Percentiles rank a stretch among this genome's conserved stretches.
These are phyloP conservation scores for Austroboletus niveus DNA, from an alignment of 1,284 basidiomycete genomes.

Conservation along the genomic window DNA sequence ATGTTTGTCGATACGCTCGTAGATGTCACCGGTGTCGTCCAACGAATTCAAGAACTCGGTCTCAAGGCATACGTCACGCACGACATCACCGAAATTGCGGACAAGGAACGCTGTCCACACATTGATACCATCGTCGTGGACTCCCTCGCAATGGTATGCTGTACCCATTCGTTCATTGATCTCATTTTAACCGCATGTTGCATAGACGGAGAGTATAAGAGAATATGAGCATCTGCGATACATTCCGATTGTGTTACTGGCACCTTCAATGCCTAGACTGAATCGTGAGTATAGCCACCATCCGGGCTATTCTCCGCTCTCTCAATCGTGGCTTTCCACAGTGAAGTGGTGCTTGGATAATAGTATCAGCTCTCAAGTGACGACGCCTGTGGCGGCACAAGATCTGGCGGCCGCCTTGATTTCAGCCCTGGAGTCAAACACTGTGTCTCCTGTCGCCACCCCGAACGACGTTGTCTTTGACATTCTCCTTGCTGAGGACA, in stretches of 20 bases:
- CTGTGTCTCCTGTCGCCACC: slow-evolving; percentile 76
- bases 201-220: slow-evolving; percentile 81
- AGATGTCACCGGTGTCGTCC: slow-evolving; percentile 77
- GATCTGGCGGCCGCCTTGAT: slow-evolving; percentile 92
- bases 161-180: slow-evolving; percentile 4
- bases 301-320: not conserved
- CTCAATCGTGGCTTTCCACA: slow-evolving; percentile 31
- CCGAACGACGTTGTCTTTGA: slow-evolving; percentile 87
- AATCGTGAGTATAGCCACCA: slow-evolving; percentile 55
- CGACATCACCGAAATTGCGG: slow-evolving; percentile 74
- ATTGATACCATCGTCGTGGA: slow-evolving; percentile 98
- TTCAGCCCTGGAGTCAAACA: slow-evolving; percentile 91
- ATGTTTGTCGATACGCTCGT: slow-evolving; percentile 88
- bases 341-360: slow-evolving; percentile 92
- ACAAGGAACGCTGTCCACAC: slow-evolving; percentile 81
- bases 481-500: slow-evolving; percentile 97
- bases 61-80: slow-evolving; percentile 80
- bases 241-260: slow-evolving; percentile 95
- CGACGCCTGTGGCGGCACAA: slow-evolving; percentile 85
- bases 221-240: slow-evolving; percentile 95
- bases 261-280: slow-evolving; percentile 71
- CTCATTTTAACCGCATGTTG: slow-evolving; percentile 16
- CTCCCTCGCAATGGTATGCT: slow-evolving; percentile 76
- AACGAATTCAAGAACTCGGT: slow-evolving; percentile 80
- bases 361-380: slow-evolving; percentile 88